Evolutionary conservation across 1,284 basidiomycete genomes (phyloP).

Genomic region (Ganoderma meredithae): DNA sequence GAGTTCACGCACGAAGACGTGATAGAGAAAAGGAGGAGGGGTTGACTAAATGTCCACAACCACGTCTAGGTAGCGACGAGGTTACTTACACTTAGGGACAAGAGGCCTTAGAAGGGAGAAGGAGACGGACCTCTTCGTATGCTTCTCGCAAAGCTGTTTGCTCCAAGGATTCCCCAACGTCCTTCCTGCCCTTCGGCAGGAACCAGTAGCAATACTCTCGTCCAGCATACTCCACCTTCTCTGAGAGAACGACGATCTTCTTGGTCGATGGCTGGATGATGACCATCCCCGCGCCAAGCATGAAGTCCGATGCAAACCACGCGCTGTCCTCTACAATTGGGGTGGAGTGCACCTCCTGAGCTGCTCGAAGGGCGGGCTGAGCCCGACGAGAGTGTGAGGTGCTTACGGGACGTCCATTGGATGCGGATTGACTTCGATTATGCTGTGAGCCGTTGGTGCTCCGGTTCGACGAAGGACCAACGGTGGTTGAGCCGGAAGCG

Average conservation of each 20-base stretch:
- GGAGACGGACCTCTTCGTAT: conserved; percentile 63
- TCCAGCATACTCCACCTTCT: conserved; percentile 31
- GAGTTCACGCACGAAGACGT: neutral
- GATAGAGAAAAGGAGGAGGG: neutral
- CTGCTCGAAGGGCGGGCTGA: neutral
- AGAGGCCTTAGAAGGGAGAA: neutral
- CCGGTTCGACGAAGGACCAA: neutral
- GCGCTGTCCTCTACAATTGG: conserved; percentile 47
- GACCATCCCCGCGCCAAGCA: conserved; percentile 67
- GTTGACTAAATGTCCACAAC: neutral
- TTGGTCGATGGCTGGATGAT: conserved; percentile 57
- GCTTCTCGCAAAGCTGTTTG: conserved; percentile 65
- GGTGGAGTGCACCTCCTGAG: conserved; percentile 31
- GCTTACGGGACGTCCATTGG: neutral
- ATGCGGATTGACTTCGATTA: neutral
- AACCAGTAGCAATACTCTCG: conserved; percentile 48
- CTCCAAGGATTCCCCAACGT: conserved; percentile 66
- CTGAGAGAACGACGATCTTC: conserved; percentile 51
- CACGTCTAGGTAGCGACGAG: neutral
- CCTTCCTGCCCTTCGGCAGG: conserved; percentile 69
- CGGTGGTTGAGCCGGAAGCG: neutral
- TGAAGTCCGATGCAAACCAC: conserved; percentile 58
- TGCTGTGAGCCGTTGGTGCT: neutral
- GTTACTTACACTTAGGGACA: neutral
- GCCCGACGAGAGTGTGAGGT: neutral